Conservation (phyloP, 768 basidiomycete species). For the Rhodotorula kratochvilovae region DNA sequence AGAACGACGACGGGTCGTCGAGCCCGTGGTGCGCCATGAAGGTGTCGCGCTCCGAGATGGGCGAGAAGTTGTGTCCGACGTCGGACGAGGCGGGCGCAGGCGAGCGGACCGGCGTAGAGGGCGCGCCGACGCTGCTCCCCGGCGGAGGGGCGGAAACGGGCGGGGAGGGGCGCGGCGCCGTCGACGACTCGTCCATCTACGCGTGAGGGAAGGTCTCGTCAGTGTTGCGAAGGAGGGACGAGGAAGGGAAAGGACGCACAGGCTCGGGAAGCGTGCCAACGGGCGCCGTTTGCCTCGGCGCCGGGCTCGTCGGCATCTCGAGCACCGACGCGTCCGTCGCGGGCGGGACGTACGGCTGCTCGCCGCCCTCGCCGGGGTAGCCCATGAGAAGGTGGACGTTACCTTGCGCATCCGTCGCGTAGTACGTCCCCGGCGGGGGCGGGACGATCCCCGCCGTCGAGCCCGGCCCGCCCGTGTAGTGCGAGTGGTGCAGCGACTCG, state of each 20-base stretch:
- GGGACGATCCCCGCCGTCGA: neutral
- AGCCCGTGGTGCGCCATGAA: slow-evolving; percentile 2
- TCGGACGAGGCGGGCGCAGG: neutral
- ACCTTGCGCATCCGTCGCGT: slow-evolving; percentile 1
- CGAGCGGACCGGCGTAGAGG: neutral
- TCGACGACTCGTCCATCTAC: slow-evolving; percentile 4
- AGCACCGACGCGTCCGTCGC: neutral
- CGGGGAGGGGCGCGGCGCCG: neutral
- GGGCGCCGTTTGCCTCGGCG: neutral
- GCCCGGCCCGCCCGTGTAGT: neutral
- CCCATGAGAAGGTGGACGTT: slow-evolving; percentile 17
- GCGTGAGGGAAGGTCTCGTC: too few relatives aligned
- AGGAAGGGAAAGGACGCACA: neutral
- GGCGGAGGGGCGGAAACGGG: neutral
- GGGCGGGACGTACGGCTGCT: neutral
- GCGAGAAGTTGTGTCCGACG: neutral
- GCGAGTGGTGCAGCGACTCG: neutral
- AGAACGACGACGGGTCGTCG: slow-evolving; percentile 19
- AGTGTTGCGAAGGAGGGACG: too few relatives aligned
- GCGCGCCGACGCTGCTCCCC: neutral
- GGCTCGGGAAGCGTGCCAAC: slow-evolving; percentile 20
- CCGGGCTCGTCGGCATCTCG: neutral
- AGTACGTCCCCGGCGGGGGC: slow-evolving; percentile 4
- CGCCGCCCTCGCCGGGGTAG: neutral
- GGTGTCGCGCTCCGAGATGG: neutral